Evolutionary conservation across 352 stramenopile species (phyloP), one percentile per base, ranked within the genome.

Genomic region (Globisporangium recalcitrans): DNA sequence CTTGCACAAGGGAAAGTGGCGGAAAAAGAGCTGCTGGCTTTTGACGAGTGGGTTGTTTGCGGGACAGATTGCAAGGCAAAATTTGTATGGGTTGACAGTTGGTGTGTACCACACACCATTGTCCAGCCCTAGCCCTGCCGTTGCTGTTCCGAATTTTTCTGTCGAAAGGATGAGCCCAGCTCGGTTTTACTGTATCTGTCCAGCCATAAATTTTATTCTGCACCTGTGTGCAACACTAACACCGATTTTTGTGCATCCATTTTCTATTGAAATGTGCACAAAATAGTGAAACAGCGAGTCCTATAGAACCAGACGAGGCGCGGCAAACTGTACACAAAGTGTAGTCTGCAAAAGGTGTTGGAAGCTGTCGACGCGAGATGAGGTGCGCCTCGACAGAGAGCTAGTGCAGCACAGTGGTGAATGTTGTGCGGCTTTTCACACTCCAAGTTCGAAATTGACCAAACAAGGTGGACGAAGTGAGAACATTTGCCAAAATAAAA

Each of bases 71-170:
- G 9, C 38, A 46, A 46, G 2, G 16, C 16, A 22, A 46, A 22
- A 21, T 46, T 46, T 22, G 38, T 46, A 46, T 46, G 38, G 38
- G 38, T 16, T 1, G 19, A 46, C n/a, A 46, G 2, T 0, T 46
- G 38, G 7, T 46, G 38, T 46, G 38, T 4, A 13, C 32, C 32
- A 38, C 32, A 38, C 10, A 10, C 3, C 32, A 5, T 1, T 14
- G 10, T 4, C 32, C 2, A 38, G 11, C 38, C 38, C 16, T 8
- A 46, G 19, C 16, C 38, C 38, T 46, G n/a, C n/a, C n/a, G n/a
- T n/a, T n/a, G n/a, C n/a, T n/a, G 27, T 46, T 46, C 38, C 38
- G 38, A 46, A 46, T 46, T 46, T 46, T 46, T 46, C 38, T 46
- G 38, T 46, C 38, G 38, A 46, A 46, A 31, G 16, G 16, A 46